Conservation (phyloP, 2,329 filamentous ascomycete species). For the Talaromyces verruculosus region DNA sequence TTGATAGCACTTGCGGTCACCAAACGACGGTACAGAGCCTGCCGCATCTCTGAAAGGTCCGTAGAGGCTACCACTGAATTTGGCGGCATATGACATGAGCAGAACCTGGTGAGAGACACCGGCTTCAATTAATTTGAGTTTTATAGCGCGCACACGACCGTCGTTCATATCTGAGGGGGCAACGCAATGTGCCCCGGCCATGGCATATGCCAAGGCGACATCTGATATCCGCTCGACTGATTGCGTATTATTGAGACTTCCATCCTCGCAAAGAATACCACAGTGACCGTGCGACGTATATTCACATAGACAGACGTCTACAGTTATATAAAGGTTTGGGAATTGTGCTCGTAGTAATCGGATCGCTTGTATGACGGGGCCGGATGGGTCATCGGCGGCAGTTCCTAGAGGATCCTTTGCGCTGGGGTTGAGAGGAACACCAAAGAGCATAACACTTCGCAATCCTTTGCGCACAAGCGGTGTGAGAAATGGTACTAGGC, state of each 20-base stretch:
- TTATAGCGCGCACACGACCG: constrained; percentile 93
- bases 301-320: constrained; percentile 96
- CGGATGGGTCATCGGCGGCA: constrained; percentile 85
- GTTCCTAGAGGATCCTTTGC: constrained; percentile 91
- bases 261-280: constrained; percentile 90
- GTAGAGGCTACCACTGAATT: constrained; percentile 95
- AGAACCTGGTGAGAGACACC: constrained; percentile 88
- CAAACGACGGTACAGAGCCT: constrained; percentile 85
- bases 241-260: constrained; percentile 85
- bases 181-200: constrained; percentile 92
- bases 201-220: constrained; percentile 96
- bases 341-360: constrained; percentile 80
- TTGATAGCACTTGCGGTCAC: constrained; percentile 95
- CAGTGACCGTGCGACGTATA: constrained; percentile 98
- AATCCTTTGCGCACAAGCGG: constrained; percentile 88
- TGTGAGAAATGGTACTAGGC: constrained; percentile 77
- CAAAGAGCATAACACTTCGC: constrained; percentile 90
- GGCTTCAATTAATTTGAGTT: constrained; percentile 93
- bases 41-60: constrained; percentile 96
- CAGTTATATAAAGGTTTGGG: constrained; percentile 85
- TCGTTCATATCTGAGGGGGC: constrained; percentile 99
- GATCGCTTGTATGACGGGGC: constrained; percentile 86
- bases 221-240: constrained; percentile 94
- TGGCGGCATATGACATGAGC: constrained; percentile 97
- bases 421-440: constrained; percentile 77